Conservation (phyloP, 805 yeast genomes). For the Yarrowia alimentaria region DNA sequence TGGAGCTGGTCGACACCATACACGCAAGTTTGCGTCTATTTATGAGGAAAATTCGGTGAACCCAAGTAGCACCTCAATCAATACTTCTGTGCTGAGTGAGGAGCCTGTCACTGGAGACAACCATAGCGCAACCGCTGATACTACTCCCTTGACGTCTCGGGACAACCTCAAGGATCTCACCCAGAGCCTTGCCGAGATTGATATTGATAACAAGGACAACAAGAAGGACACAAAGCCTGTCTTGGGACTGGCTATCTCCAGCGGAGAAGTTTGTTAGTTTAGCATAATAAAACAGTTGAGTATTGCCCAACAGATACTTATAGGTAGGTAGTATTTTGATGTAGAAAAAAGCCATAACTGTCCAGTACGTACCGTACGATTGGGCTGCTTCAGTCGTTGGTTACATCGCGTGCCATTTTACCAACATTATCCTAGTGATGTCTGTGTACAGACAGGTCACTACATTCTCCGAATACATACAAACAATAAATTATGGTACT, state of each 20-base stretch:
- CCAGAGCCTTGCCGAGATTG: constrained; percentile 16
- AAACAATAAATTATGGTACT: too few species aligned
- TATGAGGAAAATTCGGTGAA: constrained; percentile 16
- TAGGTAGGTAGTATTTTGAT: too few species aligned
- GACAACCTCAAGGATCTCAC: constrained; percentile 23
- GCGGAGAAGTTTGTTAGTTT: not conserved
- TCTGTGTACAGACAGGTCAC: too few species aligned
- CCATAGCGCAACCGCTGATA: constrained; percentile 20
- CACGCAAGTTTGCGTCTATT: constrained; percentile 22
- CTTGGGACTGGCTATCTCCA: constrained; percentile 22
- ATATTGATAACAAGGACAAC: constrained; percentile 22
- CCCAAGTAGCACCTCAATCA: constrained; percentile 22
- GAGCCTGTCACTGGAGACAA: constrained; percentile 9
- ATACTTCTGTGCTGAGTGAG: constrained; percentile 15
- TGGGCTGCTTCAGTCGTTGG: too few species aligned
- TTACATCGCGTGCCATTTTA: too few species aligned
- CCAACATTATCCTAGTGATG: too few species aligned
- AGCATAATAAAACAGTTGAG: constrained; percentile 2
- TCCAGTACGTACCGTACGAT: too few species aligned
- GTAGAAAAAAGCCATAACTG: too few species aligned
- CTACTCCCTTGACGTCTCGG: constrained; percentile 9
- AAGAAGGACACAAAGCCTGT: constrained; percentile 21
- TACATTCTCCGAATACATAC: too few species aligned
- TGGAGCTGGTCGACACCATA: constrained; percentile 24
- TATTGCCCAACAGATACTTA: too few species aligned